Evolutionary conservation across 2,329 filamentous ascomycete species (phyloP).

Genomic region (Anisogramma anomala): DNA sequence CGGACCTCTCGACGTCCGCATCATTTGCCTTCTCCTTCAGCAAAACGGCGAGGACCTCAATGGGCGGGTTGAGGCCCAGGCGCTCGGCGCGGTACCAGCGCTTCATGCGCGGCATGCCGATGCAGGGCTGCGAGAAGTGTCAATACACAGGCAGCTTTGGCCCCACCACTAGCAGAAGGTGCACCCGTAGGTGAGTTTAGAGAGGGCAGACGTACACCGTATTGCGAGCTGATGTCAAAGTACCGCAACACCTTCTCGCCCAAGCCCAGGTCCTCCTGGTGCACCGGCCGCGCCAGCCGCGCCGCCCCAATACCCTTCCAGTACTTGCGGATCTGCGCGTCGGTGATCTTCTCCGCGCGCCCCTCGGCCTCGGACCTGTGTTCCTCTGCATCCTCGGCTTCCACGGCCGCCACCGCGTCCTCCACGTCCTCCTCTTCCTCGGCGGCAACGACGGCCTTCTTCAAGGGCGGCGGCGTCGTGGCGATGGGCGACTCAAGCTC

Average conservation of each 20-base stretch:
- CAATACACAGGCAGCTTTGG: too few relatives aligned
- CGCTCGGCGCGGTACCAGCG: constrained; percentile 79
- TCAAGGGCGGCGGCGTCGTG: constrained; percentile 10
- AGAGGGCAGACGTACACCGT: constrained; percentile 57
- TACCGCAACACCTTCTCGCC: constrained; percentile 82
- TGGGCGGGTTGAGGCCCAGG: constrained; percentile 74
- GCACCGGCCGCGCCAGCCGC: constrained; percentile 58
- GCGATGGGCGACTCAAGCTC: constrained; percentile 17
- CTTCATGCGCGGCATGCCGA: constrained; percentile 69
- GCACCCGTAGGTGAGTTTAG: too few relatives aligned
- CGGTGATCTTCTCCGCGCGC: constrained; percentile 52
- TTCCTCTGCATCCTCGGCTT: constrained; percentile 2
- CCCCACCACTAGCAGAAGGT: too few relatives aligned
- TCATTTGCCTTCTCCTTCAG: constrained; percentile 55
- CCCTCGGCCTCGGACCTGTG: constrained; percentile 41
- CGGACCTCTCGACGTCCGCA: constrained; percentile 49
- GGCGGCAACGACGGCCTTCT: constrained; percentile 19
- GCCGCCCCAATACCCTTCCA: constrained; percentile 63
- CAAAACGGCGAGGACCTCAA: constrained; percentile 81
- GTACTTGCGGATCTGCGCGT: constrained; percentile 62
- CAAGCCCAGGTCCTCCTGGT: constrained; percentile 60
- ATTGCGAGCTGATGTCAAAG: constrained; percentile 86
- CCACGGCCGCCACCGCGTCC: constrained; percentile 17
- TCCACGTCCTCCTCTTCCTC: constrained; percentile 20
- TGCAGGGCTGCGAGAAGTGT: constrained; percentile 55